Evolutionary conservation across 306 rosid genomes (phyloP).

Genomic region (Citrullus amarus): DNA sequence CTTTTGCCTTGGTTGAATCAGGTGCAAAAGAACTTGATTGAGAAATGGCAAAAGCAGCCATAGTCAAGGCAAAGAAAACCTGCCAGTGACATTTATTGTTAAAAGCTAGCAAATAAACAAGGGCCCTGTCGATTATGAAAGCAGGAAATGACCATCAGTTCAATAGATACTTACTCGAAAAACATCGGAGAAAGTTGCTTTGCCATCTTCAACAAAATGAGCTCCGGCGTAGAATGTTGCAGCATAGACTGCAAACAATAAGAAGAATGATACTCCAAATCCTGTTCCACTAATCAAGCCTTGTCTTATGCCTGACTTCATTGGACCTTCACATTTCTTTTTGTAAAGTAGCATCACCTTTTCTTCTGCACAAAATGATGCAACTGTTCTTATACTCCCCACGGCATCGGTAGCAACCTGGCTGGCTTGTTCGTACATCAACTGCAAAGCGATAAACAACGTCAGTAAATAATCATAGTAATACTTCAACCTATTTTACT

Average conservation of each 20-base stretch:
- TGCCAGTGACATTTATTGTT: slow-evolving; percentile 12
- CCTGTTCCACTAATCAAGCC: slow-evolving; percentile 51
- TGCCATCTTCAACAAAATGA: slow-evolving; percentile 36
- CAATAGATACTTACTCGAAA: slow-evolving; percentile 34
- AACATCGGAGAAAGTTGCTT: slow-evolving; percentile 33
- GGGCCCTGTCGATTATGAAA: background rate
- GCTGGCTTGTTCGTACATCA: slow-evolving; percentile 80
- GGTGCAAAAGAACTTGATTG: slow-evolving; percentile 42
- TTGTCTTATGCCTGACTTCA: slow-evolving; percentile 38
- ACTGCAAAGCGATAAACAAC: slow-evolving; percentile 20
- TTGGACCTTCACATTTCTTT: slow-evolving; percentile 59
- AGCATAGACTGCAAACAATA: slow-evolving; percentile 35
- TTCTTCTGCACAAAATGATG: slow-evolving; percentile 81
- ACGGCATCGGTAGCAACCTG: slow-evolving; percentile 68
- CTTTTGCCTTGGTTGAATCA: slow-evolving; percentile 42
- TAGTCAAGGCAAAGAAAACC: slow-evolving; percentile 53
- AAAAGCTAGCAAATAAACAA: background rate
- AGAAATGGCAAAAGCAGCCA: slow-evolving; percentile 44
- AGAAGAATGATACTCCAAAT: slow-evolving; percentile 37
- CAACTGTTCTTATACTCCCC: slow-evolving; percentile 68
- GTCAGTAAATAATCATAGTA: background rate
- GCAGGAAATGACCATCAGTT: background rate
- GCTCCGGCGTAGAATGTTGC: slow-evolving; percentile 54
- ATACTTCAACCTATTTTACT: background rate
- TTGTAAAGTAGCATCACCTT: slow-evolving; percentile 55